A percentile compares a stretch with the other conserved stretches of the same genome.
Evolutionary conservation across 306 rosid species (phyloP).

Genomic region (Cucurbita moschata): DNA sequence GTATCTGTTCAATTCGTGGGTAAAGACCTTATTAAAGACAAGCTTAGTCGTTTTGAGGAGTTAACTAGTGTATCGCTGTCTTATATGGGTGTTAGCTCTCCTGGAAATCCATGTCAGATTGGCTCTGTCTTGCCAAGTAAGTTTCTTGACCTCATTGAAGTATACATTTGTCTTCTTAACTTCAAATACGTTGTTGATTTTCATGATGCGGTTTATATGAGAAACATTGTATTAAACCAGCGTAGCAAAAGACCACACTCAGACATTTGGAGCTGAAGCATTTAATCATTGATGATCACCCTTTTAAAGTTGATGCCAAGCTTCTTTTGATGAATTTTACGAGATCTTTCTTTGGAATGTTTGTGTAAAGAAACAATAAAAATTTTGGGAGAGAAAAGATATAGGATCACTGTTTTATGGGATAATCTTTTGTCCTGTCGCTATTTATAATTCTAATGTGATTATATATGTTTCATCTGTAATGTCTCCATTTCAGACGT

Average conservation of each 20-base stretch:
- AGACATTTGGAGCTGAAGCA: not conserved
- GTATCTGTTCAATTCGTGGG: conserved; percentile 73
- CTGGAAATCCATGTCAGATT: conserved; percentile 40
- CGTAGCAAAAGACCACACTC: not conserved
- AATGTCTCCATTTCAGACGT: conserved; percentile 37
- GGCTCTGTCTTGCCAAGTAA: conserved; percentile 48
- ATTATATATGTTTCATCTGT: not conserved
- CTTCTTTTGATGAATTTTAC: not conserved
- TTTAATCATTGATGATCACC: not conserved
- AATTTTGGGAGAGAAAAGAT: not conserved
- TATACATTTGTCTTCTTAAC: not conserved
- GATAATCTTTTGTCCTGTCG: not conserved
- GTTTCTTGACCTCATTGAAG: conserved; percentile 15
- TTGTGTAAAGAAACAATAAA: not conserved
- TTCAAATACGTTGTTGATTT: not conserved
- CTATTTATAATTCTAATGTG: not conserved
- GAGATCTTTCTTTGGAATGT: not conserved
- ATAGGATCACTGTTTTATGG: not conserved
- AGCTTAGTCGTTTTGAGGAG: conserved; percentile 79
- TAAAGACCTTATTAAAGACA: conserved; percentile 66
- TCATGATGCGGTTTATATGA: not conserved
- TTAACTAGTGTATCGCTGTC: conserved; percentile 52
- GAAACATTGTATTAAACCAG: not conserved
- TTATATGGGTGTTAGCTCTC: conserved; percentile 61
- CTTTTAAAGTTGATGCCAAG: not conserved